phyloP scores from a whole-genome alignment of 345 rosid genomes.

The rapeseed (Brassica napus) region Da-Ae NC_063448.1:5502001-5502500 shows the following conservation, averaged over 20 bases:
- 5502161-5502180: too few species aligned
- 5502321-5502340: slow-evolving; percentile 31
- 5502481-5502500: neutral
- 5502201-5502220: neutral
- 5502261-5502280: neutral
- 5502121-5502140: slow-evolving; percentile 27
- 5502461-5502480: slow-evolving; percentile 46
- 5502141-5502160: neutral
- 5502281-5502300: neutral
- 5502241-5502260: neutral
- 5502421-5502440: slow-evolving; percentile 93
- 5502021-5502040: slow-evolving; percentile 14
- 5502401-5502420: slow-evolving; percentile 57
- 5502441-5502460: slow-evolving; percentile 56
- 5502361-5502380: slow-evolving; percentile 6
- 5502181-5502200: neutral
- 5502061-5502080: slow-evolving; percentile 2
- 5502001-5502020: slow-evolving; percentile 16
- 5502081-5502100: neutral
- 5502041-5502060: slow-evolving; percentile 16
- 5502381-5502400: slow-evolving; percentile 39
- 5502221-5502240: neutral
- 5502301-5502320: neutral
- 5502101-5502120: slow-evolving; percentile 15
- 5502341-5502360: slow-evolving; percentile 38